Conservation (phyloP, 2,329 filamentous ascomycete species). For the Dryadomyces sulphureus region DNA sequence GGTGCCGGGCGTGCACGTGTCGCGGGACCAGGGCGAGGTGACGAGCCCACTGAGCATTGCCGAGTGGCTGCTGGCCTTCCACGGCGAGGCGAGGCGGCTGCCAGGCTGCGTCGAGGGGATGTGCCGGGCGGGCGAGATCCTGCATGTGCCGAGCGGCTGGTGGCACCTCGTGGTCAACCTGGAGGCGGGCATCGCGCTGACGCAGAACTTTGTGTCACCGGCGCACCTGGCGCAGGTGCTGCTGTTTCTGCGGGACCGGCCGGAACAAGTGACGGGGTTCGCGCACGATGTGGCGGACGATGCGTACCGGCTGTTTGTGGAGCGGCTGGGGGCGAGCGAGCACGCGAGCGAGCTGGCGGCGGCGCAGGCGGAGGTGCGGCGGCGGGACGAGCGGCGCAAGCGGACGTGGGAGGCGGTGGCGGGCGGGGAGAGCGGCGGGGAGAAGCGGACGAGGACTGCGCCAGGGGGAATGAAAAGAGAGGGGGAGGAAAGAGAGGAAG, state of each 20-base stretch:
- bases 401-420: conserved; percentile 78
- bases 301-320: conserved; percentile 61
- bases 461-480: not conserved
- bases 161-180: conserved; percentile 94
- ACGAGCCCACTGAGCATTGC: conserved; percentile 88
- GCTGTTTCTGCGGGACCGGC: conserved; percentile 65
- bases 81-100: conserved; percentile 61
- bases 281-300: conserved; percentile 44
- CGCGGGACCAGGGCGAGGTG: conserved; percentile 78
- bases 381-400: conserved; percentile 49
- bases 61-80: conserved; percentile 90
- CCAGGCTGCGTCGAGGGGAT: conserved; percentile 75
- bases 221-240: conserved; percentile 62
- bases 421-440: conserved; percentile 20
- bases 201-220: conserved; percentile 84
- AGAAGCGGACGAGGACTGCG: not conserved
- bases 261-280: conserved; percentile 82
- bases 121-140: conserved; percentile 67
- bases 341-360: conserved; percentile 51
- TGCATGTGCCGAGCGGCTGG: conserved; percentile 91
- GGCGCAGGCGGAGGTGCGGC: conserved; percentile 45
- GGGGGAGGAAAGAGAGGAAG: not conserved
- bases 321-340: conserved; percentile 46
- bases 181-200: conserved; percentile 71
- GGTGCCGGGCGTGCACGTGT: conserved; percentile 83